These are phyloP conservation scores for Aureobasidium lini DNA, from an alignment of 2,329 filamentous ascomycete species.

Conservation along the genomic window DNA sequence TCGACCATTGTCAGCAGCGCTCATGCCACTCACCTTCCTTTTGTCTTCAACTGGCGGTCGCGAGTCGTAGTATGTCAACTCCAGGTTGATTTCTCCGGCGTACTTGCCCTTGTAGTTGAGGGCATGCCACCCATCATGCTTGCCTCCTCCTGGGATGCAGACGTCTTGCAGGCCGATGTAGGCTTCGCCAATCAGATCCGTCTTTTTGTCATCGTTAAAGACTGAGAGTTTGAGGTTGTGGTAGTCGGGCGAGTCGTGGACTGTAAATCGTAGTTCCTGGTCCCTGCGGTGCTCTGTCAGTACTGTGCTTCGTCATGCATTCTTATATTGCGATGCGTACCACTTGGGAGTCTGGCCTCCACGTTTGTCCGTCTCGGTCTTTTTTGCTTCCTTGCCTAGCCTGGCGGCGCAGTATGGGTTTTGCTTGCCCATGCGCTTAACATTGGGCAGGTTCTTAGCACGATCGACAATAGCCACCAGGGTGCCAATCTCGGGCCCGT, in stretches of 20 bases:
- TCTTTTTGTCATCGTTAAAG: conserved; percentile 98
- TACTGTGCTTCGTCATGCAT: background rate
- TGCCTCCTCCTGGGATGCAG: conserved; percentile 78
- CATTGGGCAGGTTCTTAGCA: conserved; percentile 93
- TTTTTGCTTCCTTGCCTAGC: conserved; percentile 93
- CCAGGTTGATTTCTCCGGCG: conserved; percentile 86
- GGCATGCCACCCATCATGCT: conserved; percentile 86
- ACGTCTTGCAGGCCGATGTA: conserved; percentile 80
- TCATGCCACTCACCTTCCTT: conserved; percentile 9
- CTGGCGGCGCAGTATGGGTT: conserved; percentile 94
- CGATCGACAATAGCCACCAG: conserved; percentile 87
- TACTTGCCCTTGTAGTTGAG: conserved; percentile 89
- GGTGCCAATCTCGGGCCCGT: conserved; percentile 89
- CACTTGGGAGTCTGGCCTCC: conserved; percentile 94
- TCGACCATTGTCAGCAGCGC: conserved; percentile 34
- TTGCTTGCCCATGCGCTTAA: conserved; percentile 97
- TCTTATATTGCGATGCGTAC: conserved; percentile 46
- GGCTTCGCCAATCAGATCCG: conserved; percentile 88
- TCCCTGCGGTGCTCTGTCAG: conserved; percentile 56
- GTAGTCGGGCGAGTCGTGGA: conserved; percentile 95
- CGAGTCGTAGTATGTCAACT: conserved; percentile 92
- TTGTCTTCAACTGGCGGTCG: conserved; percentile 70
- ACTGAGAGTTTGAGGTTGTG: conserved; percentile 90
- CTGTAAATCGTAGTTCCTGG: conserved; percentile 89
- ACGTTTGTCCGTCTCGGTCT: conserved; percentile 87